A percentile compares a stretch with the other conserved stretches of the same genome.
Conservation (phyloP, 208 protist genomes). For the Tritrichomonas musculus region DNA sequence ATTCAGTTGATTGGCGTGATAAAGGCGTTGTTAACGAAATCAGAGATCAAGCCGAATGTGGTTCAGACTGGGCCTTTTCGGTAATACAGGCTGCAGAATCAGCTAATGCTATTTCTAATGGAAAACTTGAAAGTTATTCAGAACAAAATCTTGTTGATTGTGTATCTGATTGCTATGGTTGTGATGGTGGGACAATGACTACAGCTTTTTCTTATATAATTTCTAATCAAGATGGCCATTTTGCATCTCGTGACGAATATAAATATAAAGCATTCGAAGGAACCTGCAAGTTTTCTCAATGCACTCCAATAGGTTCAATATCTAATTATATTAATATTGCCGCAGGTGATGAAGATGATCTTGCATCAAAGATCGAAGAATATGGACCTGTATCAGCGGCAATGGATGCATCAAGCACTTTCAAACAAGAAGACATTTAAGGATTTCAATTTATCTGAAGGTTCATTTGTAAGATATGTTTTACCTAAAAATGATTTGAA, state of each 20-base stretch:
- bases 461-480: no score
- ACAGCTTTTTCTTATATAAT: slow-evolving; percentile 30
- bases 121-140: slow-evolving; percentile 31
- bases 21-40: slow-evolving; percentile 52
- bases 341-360: not conserved
- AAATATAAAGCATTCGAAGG: not conserved
- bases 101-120: slow-evolving; percentile 34
- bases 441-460: no score
- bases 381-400: not conserved
- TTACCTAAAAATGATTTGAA: no score
- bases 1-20: no score
- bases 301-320: not conserved
- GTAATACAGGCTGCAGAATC: slow-evolving; percentile 47
- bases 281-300: not conserved
- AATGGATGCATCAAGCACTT: not conserved
- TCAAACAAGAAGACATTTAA: no score
- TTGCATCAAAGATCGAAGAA: not conserved
- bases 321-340: not conserved
- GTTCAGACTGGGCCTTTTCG: slow-evolving; percentile 58
- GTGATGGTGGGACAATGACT: slow-evolving; percentile 35
- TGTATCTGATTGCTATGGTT: slow-evolving; percentile 29
- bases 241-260: not conserved
- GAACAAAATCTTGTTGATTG: no score
- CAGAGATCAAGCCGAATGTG: slow-evolving; percentile 60
- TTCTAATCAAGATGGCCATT: not conserved